These are phyloP conservation scores for Veloboletus limbatus DNA, from an alignment of 1,284 basidiomycete species.

Conservation along the genomic window DNA sequence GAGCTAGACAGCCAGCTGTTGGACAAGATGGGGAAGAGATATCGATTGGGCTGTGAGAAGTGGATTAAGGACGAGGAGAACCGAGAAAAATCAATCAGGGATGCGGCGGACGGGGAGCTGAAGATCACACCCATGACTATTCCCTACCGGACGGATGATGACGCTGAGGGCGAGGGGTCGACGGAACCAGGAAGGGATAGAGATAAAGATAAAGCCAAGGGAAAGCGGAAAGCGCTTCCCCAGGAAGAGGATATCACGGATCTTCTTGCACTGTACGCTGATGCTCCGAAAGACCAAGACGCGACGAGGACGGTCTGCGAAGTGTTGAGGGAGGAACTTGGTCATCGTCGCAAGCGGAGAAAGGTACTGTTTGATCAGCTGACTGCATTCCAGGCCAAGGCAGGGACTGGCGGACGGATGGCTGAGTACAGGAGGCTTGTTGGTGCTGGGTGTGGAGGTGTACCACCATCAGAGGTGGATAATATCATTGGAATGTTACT, in stretches of 20 bases:
- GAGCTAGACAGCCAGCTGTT: constrained; percentile 68
- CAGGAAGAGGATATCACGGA: constrained; percentile 62
- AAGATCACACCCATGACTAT: constrained; percentile 42
- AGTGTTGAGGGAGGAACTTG: constrained; percentile 60
- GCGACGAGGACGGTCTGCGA: constrained; percentile 60
- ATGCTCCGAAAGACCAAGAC: constrained; percentile 57
- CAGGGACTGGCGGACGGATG: constrained; percentile 86
- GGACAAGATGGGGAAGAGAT: constrained; percentile 76
- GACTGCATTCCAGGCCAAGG: constrained; percentile 80
- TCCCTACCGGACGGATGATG: constrained; percentile 45
- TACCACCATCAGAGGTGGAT: constrained; percentile 83
- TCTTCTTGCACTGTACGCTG: constrained; percentile 52
- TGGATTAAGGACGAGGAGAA: constrained; percentile 86
- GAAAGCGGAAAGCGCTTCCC: constrained; percentile 48
- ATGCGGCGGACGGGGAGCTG: constrained; percentile 54
- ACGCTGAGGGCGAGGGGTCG: constrained; percentile 32
- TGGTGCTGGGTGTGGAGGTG: constrained; percentile 84
- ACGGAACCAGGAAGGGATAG: constrained; percentile 23
- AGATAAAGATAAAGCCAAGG: constrained; percentile 39
- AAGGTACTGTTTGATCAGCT: constrained; percentile 70
- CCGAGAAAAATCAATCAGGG: constrained; percentile 64
- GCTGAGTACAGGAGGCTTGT: constrained; percentile 84
- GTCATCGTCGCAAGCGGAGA: constrained; percentile 62
- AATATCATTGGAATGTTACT: constrained; percentile 78
- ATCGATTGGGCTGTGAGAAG: constrained; percentile 85